These are phyloP conservation scores for Ilex paraguariensis DNA, from an alignment of 305 asterid species.

Conservation along the genomic window DNA sequence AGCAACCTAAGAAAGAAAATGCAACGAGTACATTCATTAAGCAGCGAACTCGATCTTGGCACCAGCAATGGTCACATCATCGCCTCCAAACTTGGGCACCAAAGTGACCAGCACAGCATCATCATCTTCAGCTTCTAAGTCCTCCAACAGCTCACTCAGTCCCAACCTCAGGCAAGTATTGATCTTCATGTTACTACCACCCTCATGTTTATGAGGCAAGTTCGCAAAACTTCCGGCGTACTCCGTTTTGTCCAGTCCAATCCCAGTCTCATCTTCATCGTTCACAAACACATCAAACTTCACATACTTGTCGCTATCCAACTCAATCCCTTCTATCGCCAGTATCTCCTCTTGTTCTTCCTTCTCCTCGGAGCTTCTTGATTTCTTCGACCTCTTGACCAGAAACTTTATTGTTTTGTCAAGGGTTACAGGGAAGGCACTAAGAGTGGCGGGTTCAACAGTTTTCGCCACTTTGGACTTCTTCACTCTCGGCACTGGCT, in stretches of 20 bases:
- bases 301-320: slow-evolving; percentile 23
- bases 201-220: slow-evolving; percentile 33
- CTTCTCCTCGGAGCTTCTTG: slow-evolving; percentile 35
- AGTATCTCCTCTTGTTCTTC: slow-evolving; percentile 38
- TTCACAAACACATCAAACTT: slow-evolving; percentile 46
- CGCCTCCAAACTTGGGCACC: slow-evolving; percentile 48
- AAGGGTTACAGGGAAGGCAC: slow-evolving; percentile 34
- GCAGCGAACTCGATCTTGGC: slow-evolving; percentile 20
- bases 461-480: neutral
- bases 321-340: slow-evolving; percentile 43
- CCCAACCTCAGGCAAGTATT: slow-evolving; percentile 28
- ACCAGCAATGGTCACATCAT: slow-evolving; percentile 39
- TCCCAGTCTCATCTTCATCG: slow-evolving; percentile 36
- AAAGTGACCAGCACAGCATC: slow-evolving; percentile 49
- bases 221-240: slow-evolving; percentile 35
- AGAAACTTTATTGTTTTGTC: slow-evolving; percentile 31
- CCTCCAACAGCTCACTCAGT: slow-evolving; percentile 33
- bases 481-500: neutral
- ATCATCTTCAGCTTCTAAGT: slow-evolving; percentile 43
- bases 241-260: slow-evolving; percentile 46
- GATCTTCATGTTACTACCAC: neutral
- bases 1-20: too few relatives aligned
- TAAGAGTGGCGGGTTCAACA: neutral
- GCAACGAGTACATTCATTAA: too few relatives aligned
- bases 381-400: slow-evolving; percentile 41